Base-by-base conservation (phyloP, 2,329 filamentous ascomycete species). In the Balansia obtecta region DNA sequence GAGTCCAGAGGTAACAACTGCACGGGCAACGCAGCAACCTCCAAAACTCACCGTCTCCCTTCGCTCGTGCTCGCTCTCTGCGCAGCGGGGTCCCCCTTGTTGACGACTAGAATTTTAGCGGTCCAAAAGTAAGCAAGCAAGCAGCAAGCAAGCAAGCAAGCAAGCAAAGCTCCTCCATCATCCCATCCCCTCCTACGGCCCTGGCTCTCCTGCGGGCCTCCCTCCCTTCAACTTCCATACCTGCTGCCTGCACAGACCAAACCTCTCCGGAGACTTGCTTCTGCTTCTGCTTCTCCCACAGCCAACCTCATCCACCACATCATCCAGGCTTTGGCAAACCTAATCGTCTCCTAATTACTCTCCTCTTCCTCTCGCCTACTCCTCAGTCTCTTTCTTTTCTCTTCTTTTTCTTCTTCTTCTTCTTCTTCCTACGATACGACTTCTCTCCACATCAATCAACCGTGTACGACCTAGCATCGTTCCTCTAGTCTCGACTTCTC, bases 21-120 rank as follows among this genome's bases (percentile, higher is more conserved):
- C 41, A 27, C 42, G 32, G 32, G 34, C 20, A 38, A 44, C 20
- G 20, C 4, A 4, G 20, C 4, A 22, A 22, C 20, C 20, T 22
- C 20, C 20, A 22, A 22, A 22, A 32, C 38, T 30, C 16, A 42
- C 41, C 38, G 39, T 51, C 45, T 51, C 49, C 44, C 49, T 48
- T 47, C 44, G 27, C 44, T 41, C 39, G 6, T 48, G 27, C 40
- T 34, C 18, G 27, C 40, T 34, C 18, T 39, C n/a, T 13, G 37
- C 43, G 27, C 44, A 43, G 49, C 44, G 45, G 44, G 45, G 49
- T 43, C 22, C 45, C 50, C 45, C 50, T 52, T 46, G 50, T 52
- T 45, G 49, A 45, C 47, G 49, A 45, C 47, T 45, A 49, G 50
- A 46, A 34, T 41, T 49, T 43, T 42, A 49, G 42, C 30, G 43